A percentile compares a stretch with the other conserved stretches of the same genome.
Conservation (phyloP, 345 rosid species). For the Lepidium sativum region DNA sequence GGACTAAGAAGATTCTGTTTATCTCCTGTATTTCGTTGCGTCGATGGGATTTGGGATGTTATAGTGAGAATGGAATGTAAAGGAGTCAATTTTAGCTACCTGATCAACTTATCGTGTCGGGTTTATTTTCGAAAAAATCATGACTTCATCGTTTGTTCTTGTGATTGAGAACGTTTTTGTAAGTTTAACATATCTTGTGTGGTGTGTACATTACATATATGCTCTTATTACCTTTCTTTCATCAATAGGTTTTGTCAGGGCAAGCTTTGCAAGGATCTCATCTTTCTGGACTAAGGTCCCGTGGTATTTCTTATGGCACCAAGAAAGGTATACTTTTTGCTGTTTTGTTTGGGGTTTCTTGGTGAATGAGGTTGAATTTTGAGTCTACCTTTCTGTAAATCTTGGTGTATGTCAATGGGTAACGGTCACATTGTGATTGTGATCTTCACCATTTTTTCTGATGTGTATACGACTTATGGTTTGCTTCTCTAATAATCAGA, state of each 20-base stretch:
- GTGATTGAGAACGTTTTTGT: background rate
- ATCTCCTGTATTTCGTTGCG: background rate
- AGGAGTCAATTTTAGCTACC: background rate
- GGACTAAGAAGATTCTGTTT: background rate
- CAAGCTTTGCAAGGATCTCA: constrained; percentile 45
- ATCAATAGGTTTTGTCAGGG: constrained; percentile 47
- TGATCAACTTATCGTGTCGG: background rate
- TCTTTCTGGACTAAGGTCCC: constrained; percentile 32
- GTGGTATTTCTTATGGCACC: constrained; percentile 47
- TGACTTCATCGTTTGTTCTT: background rate
- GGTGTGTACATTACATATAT: background rate
- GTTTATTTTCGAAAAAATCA: too few relatives aligned
- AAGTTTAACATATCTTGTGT: background rate
- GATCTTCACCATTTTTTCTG: background rate
- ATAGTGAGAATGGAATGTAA: background rate
- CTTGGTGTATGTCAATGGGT: background rate
- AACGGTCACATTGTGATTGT: background rate
- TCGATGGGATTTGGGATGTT: background rate
- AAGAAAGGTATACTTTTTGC: constrained; percentile 40
- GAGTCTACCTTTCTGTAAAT: background rate
- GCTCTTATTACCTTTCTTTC: background rate
- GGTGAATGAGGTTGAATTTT: background rate
- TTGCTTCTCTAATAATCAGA: constrained; percentile 35
- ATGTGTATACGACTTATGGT: background rate
- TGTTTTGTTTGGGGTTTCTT: background rate